Evolutionary conservation across 305 asterid genomes (phyloP).

Genomic region (Striga hermonthica): DNA sequence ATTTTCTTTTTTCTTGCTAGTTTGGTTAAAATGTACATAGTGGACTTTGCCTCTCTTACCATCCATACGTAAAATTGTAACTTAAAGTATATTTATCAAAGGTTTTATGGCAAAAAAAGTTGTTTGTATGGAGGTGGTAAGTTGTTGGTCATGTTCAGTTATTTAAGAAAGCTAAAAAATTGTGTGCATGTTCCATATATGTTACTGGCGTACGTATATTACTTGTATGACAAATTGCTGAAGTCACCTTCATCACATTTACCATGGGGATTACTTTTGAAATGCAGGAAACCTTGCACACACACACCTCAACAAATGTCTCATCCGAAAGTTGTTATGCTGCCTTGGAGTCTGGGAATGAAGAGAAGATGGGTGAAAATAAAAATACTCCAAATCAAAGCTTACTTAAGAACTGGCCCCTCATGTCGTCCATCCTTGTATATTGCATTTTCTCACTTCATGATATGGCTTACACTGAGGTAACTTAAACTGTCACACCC

Average conservation of each 20-base stretch:
- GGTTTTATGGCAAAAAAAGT: neutral
- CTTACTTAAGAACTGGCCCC: slow-evolving; percentile 84
- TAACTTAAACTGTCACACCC: slow-evolving; percentile 27
- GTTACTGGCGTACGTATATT: neutral
- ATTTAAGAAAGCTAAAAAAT: no score
- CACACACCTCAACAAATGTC: slow-evolving; percentile 38
- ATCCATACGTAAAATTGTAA: neutral
- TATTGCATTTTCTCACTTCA: slow-evolving; percentile 87
- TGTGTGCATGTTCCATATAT: neutral
- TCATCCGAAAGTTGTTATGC: slow-evolving; percentile 34
- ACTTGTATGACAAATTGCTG: neutral
- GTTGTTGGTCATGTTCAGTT: no score
- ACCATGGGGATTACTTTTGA: neutral
- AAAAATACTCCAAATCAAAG: slow-evolving; percentile 37
- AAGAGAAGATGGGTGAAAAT: slow-evolving; percentile 21
- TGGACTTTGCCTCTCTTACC: slow-evolving; percentile 6
- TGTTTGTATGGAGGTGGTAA: no score
- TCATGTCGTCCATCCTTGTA: slow-evolving; percentile 82
- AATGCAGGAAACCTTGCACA: slow-evolving; percentile 75
- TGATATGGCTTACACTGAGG: slow-evolving; percentile 96
- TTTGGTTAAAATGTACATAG: neutral
- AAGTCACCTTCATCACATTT: slow-evolving; percentile 1
- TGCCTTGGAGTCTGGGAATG: slow-evolving; percentile 42
- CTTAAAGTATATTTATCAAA: neutral
- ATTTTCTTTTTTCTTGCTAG: neutral